A percentile compares a stretch with the other conserved stretches of the same genome.
Evolutionary conservation across 345 rosid genomes (phyloP).

Genomic region (Melaleuca quinquenervia): DNA sequence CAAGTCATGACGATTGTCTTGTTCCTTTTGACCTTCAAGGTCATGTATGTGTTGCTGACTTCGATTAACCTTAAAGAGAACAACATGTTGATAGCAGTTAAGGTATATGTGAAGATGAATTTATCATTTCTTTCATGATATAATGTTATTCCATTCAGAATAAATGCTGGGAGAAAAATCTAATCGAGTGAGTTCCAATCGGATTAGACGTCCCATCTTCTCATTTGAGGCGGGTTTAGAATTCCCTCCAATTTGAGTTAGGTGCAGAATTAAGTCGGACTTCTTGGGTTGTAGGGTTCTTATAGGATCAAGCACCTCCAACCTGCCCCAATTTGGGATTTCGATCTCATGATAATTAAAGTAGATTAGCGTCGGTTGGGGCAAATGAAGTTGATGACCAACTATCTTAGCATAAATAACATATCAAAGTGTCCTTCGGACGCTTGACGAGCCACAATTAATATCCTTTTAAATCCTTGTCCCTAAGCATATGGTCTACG

Average conservation of each 20-base stretch:
- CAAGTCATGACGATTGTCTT: not conserved
- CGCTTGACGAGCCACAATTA: not conserved
- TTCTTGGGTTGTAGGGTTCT: not conserved
- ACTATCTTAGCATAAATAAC: not conserved
- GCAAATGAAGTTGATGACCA: not conserved
- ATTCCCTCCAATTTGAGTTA: not conserved
- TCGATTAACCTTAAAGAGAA: not conserved
- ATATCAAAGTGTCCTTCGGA: not conserved
- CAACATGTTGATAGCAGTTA: not conserved
- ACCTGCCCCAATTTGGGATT: not conserved
- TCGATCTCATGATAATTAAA: not conserved
- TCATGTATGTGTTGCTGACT: not conserved
- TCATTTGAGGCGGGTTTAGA: not conserved
- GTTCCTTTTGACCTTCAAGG: not conserved
- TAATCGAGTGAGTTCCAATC: not conserved
- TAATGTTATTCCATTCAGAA: not conserved
- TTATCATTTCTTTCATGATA: not conserved
- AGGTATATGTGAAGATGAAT: not conserved
- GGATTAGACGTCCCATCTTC: not conserved
- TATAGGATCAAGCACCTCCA: not conserved
- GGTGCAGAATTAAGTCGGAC: not conserved
- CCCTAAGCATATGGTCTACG: not conserved
- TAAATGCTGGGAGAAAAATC: not conserved
- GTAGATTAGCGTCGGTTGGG: not conserved
- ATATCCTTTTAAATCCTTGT: not conserved